A percentile compares a stretch with the other conserved stretches of the same genome.
phyloP scores from a whole-genome alignment of 345 rosid genomes.

The Gossypium anomalum region DNA sequence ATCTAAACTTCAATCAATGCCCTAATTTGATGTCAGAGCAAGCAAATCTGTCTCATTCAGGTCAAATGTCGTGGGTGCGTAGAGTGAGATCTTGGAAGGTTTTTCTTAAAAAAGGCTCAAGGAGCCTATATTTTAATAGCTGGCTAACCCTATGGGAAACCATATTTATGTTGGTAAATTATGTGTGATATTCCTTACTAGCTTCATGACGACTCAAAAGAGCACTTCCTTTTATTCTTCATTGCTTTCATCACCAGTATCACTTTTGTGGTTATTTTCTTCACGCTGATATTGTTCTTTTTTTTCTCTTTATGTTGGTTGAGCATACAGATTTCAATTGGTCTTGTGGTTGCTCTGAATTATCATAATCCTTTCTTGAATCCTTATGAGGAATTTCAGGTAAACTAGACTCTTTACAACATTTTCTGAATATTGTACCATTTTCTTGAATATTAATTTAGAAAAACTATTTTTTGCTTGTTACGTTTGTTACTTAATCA shows the following conservation, averaged over 20 bases:
- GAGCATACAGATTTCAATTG: conserved; percentile 67
- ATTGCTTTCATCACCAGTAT: background rate
- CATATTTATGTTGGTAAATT: background rate
- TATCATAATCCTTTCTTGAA: conserved; percentile 80
- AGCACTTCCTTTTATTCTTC: background rate
- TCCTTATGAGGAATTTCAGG: conserved; percentile 97
- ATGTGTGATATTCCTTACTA: background rate
- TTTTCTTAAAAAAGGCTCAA: too few relatives aligned
- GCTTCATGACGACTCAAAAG: background rate
- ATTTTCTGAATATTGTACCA: background rate
- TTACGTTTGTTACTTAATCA: background rate
- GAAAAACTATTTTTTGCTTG: background rate
- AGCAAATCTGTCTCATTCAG: too few relatives aligned
- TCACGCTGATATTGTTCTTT: conserved; percentile 10
- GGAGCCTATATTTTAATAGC: too few relatives aligned
- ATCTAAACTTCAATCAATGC: too few relatives aligned
- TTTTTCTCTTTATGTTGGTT: conserved; percentile 22
- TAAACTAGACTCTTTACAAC: conserved; percentile 14
- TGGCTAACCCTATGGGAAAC: too few relatives aligned
- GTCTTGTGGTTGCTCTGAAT: conserved; percentile 84
- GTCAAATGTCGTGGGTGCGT: too few relatives aligned
- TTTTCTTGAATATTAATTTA: background rate
- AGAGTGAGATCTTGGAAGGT: too few relatives aligned
- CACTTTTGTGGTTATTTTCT: conserved; percentile 4
- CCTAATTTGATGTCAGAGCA: too few relatives aligned